A percentile compares a stretch with the other conserved stretches of the same genome.
These are phyloP conservation scores for Geosmithia morbida DNA, from an alignment of 2,329 filamentous ascomycete genomes.

Conservation along the genomic window DNA sequence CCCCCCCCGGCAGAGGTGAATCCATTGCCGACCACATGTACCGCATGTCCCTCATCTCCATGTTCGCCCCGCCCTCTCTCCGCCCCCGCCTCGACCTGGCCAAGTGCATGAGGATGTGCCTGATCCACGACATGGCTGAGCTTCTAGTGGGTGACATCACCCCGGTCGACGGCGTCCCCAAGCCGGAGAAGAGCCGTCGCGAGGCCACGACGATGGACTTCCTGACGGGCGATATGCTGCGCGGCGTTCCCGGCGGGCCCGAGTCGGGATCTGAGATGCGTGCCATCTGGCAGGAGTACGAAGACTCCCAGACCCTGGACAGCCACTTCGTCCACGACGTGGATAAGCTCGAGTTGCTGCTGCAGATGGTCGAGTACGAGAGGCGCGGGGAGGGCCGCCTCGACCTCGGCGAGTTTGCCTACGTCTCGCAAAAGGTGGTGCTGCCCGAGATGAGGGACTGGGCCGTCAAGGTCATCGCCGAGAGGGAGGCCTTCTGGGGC, in stretches of 20 bases:
- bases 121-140: slow-evolving; percentile 97
- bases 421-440: slow-evolving; percentile 59
- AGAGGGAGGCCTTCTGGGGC: slow-evolving; percentile 63
- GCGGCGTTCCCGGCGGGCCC: slow-evolving; percentile 55
- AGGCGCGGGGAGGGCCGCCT: slow-evolving; percentile 46
- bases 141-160: slow-evolving; percentile 93
- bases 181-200: slow-evolving; percentile 76
- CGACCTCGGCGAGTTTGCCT: slow-evolving; percentile 77
- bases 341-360: slow-evolving; percentile 87
- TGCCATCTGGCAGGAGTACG: slow-evolving; percentile 87
- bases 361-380: slow-evolving; percentile 98
- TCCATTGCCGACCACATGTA: slow-evolving; percentile 99
- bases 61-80: slow-evolving; percentile 72
- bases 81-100: slow-evolving; percentile 58
- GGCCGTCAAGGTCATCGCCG: slow-evolving; percentile 61
- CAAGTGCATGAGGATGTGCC: slow-evolving; percentile 86
- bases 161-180: slow-evolving; percentile 72
- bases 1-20: slow-evolving; percentile 64
- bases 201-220: slow-evolving; percentile 89
- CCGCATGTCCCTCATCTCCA: slow-evolving; percentile 92
- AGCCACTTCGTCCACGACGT: slow-evolving; percentile 89
- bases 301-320: slow-evolving; percentile 72
- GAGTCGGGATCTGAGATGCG: slow-evolving; percentile 54
- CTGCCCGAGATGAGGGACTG: slow-evolving; percentile 69
- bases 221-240: slow-evolving; percentile 59